Conservation (phyloP, 257 asterid species). For the Gentiana macrophylla region DNA sequence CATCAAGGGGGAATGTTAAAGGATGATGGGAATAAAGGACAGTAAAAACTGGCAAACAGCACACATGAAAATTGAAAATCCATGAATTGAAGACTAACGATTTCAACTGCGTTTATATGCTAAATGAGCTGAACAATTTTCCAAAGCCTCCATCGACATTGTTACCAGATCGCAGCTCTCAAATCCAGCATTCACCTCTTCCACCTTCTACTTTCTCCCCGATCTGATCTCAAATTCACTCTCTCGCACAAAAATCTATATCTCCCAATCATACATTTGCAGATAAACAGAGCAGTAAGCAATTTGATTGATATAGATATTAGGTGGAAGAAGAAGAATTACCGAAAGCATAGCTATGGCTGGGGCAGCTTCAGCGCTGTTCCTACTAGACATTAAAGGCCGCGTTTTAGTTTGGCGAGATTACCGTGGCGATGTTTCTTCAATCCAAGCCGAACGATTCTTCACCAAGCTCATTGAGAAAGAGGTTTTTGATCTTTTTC, state of each 20-base stretch:
- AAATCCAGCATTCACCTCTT: not conserved
- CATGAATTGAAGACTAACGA: too few relatives aligned
- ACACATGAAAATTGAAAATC: too few relatives aligned
- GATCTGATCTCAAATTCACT: slow-evolving; percentile 7
- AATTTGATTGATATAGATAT: not conserved
- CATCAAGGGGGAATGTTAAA: too few relatives aligned
- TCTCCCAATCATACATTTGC: too few relatives aligned
- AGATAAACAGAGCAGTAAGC: not conserved
- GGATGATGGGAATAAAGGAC: too few relatives aligned
- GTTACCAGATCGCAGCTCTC: too few relatives aligned
- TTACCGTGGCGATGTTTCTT: slow-evolving; percentile 92
- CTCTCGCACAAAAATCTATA: not conserved
- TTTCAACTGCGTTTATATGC: too few relatives aligned
- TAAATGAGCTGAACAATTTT: too few relatives aligned
- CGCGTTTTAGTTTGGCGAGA: slow-evolving; percentile 97
- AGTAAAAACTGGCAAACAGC: too few relatives aligned
- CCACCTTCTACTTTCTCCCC: not conserved
- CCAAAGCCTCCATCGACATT: too few relatives aligned
- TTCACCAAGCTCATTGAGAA: slow-evolving; percentile 85
- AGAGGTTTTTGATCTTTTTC: slow-evolving; percentile 36
- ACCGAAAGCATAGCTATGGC: slow-evolving; percentile 35
- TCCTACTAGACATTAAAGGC: slow-evolving; percentile 95
- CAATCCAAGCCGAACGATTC: slow-evolving; percentile 82
- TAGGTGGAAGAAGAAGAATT: not conserved
- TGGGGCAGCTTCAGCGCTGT: slow-evolving; percentile 99